Evolutionary conservation across 1,284 basidiomycete species (phyloP), one percentile per base, ranked within the genome.

Genomic region (Tilletia walkeri): DNA sequence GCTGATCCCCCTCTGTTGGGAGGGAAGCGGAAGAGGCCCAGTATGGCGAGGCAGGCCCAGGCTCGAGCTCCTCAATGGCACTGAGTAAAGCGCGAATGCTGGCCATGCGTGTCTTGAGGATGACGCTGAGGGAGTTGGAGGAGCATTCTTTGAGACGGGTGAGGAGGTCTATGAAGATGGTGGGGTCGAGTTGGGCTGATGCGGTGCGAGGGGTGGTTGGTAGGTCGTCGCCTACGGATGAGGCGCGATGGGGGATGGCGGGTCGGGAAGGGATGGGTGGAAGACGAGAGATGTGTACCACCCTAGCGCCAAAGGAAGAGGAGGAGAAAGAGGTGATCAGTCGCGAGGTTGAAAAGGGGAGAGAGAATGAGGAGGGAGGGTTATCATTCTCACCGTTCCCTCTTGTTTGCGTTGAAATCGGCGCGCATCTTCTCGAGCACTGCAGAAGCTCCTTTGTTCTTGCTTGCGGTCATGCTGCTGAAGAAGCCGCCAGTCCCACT

Each of bases 121-220:
- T 89, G 9, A 86, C 85, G 79, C 97, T 93, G 74, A 98, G 94
- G 0, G 94, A 90, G 47, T 86, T 86, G 20, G 95, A 85, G 16
- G 96, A 84, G 14, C 90, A 90, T 70, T 98, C 95, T 84, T 97
- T 98, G 76, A 97, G 87, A 82, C 93, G 94, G 81, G 88, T 90
- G 69, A 92, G 87, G 56, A 96, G 86, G 74, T 99, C 95, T 4
- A 90, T 92, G 93, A 94, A 98, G 10, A 90, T 88, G 1, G 90
- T 87, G 2, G 93, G 92, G 80, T 91, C 94, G 67, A 76, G 63
- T 63, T 63, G 59, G 18, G 59, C 18, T 45, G 56, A 34, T 39
- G 56, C 24, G 14, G 30, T 20, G 10, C 34, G 65, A 7, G 59
- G 59, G 4, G 59, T 36, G 12, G 38, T 18, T 4, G 59, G 59